phyloP scores from a whole-genome alignment of 225 moss, liverwort and hornwort species.

The Straminergon stramineum region DNA sequence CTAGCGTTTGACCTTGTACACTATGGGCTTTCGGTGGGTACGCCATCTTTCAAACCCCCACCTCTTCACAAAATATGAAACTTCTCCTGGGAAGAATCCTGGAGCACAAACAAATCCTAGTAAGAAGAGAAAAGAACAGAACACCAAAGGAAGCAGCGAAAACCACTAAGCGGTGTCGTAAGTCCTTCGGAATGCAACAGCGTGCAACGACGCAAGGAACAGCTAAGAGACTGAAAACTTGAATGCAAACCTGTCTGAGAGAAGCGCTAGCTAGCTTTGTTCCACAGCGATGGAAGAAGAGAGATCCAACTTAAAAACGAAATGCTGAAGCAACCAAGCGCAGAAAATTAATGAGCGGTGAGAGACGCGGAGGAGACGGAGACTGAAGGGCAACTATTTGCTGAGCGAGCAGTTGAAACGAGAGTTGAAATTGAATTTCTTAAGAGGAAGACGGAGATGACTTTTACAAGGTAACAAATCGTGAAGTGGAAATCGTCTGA shows the following conservation, averaged over 20 bases:
- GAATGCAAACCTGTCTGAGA: neutral
- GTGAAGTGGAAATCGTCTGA: neutral
- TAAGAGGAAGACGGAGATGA: neutral
- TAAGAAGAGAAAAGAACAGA: neutral
- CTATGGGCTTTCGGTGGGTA: neutral
- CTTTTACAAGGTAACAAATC: neutral
- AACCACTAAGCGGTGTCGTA: neutral
- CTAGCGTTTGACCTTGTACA: constrained; percentile 31
- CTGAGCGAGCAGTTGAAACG: neutral
- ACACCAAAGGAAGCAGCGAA: neutral
- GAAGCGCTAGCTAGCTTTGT: neutral
- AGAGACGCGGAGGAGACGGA: neutral
- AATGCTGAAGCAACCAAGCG: neutral
- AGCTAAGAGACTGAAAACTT: neutral
- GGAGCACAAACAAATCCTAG: neutral
- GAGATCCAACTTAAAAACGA: neutral
- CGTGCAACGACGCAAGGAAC: neutral
- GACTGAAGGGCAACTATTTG: neutral
- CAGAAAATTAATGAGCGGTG: neutral
- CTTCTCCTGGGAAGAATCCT: neutral
- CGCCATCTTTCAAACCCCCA: constrained; percentile 8
- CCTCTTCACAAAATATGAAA: neutral
- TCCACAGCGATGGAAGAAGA: neutral
- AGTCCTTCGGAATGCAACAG: neutral
- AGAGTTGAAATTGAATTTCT: neutral